phyloP scores from a whole-genome alignment of 2,329 filamentous ascomycete genomes.

The Talaromyces marneffei region DNA sequence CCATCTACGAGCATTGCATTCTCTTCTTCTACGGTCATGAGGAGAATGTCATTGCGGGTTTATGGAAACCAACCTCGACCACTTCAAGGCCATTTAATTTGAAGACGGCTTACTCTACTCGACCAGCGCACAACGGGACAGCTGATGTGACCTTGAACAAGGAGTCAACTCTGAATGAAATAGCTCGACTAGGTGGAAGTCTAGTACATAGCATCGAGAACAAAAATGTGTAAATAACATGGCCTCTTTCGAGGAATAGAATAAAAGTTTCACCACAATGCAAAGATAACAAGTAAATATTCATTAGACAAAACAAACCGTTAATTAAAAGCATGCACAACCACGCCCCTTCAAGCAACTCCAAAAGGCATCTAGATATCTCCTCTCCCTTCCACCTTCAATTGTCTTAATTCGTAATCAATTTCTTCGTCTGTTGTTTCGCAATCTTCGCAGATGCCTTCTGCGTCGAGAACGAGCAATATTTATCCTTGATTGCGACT shows the following conservation, averaged over 20 bases:
- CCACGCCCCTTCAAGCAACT: neutral
- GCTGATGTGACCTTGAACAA: constrained; percentile 34
- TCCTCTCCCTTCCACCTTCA: neutral
- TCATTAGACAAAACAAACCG: neutral
- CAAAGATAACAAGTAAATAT: neutral
- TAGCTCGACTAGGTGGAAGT: constrained; percentile 49
- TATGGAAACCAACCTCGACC: constrained; percentile 56
- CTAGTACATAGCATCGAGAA: constrained; percentile 64
- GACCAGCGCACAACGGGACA: constrained; percentile 17
- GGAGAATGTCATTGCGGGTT: constrained; percentile 53
- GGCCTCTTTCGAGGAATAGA: neutral
- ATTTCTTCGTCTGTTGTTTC: constrained; percentile 33
- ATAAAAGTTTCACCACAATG: neutral
- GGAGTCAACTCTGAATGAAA: constrained; percentile 39
- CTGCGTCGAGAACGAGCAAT: constrained; percentile 78
- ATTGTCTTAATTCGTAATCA: constrained; percentile 13
- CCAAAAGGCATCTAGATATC: neutral
- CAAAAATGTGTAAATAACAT: constrained; percentile 20
- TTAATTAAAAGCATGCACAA: neutral
- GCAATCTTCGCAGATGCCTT: constrained; percentile 48
- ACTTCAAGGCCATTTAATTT: constrained; percentile 30
- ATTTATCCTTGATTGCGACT: constrained; percentile 88
- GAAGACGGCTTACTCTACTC: constrained; percentile 35
- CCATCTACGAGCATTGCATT: constrained; percentile 61
- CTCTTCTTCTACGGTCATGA: constrained; percentile 71